These are phyloP conservation scores for Rhizophora mangle DNA, from an alignment of 345 rosid species.

Conservation along the genomic window DNA sequence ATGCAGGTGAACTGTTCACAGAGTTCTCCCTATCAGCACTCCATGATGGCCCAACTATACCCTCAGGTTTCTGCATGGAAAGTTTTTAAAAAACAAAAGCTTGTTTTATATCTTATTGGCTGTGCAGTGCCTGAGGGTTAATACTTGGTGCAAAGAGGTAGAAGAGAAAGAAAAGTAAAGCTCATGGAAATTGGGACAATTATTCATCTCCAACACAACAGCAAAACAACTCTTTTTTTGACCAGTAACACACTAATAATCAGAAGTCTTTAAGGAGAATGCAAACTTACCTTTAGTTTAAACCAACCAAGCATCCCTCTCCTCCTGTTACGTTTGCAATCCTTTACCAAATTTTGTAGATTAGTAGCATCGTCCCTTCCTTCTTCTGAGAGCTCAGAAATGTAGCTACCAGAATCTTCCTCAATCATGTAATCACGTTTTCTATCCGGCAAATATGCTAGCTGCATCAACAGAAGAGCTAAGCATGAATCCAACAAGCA, in stretches of 20 bases:
- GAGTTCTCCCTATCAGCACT: conserved; percentile 61
- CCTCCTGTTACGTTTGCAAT: conserved; percentile 54
- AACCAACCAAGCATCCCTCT: conserved; percentile 97
- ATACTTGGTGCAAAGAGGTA: no score
- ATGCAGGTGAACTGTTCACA: conserved; percentile 59
- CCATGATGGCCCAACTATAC: conserved; percentile 43
- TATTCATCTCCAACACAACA: background rate
- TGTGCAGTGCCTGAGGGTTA: no score
- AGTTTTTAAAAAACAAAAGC: conserved; percentile 7
- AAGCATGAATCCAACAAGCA: conserved; percentile 11
- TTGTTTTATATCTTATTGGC: no score
- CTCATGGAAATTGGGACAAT: no score
- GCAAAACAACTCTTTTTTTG: background rate
- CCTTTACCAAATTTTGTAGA: conserved; percentile 69
- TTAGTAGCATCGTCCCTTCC: conserved; percentile 49
- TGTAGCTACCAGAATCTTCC: conserved; percentile 61
- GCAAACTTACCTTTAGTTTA: conserved; percentile 56
- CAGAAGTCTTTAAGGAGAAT: background rate
- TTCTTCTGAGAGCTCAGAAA: conserved; percentile 53
- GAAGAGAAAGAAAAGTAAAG: no score
- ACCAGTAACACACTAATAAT: background rate
- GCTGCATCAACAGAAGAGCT: conserved; percentile 38
- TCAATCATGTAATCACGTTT: conserved; percentile 55
- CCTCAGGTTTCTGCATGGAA: conserved; percentile 68
- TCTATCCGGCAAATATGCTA: conserved; percentile 76